A percentile compares a stretch with the other conserved stretches of the same genome.
These are phyloP conservation scores for Dipteronia sinensis DNA, from an alignment of 345 rosid genomes.

Conservation along the genomic window DNA sequence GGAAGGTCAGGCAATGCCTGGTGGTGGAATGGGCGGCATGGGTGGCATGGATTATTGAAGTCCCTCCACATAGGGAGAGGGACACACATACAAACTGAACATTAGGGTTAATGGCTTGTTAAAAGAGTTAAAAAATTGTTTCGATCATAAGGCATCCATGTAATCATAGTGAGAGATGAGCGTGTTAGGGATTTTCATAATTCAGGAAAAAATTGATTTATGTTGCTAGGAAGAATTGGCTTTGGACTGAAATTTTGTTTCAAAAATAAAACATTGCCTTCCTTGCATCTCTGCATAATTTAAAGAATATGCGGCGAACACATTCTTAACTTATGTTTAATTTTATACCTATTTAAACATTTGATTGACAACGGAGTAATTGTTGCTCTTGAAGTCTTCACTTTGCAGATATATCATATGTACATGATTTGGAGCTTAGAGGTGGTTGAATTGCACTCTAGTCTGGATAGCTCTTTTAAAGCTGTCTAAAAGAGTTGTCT, in stretches of 20 bases:
- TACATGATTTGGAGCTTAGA: too few relatives aligned
- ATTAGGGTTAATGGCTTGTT: constrained; percentile 13
- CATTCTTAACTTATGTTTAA: not conserved
- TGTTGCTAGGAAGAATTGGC: not conserved
- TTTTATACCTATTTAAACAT: not conserved
- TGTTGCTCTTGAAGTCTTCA: too few relatives aligned
- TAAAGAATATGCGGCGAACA: not conserved
- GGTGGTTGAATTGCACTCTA: too few relatives aligned
- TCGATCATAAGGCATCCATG: constrained; percentile 22
- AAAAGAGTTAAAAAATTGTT: not conserved
- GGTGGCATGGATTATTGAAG: constrained; percentile 84
- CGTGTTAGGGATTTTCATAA: constrained; percentile 12
- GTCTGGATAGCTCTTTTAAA: too few relatives aligned
- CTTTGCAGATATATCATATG: too few relatives aligned
- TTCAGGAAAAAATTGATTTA: constrained; percentile 1
- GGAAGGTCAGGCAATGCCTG: constrained; percentile 54
- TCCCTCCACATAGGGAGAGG: not conserved
- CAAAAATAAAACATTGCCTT: constrained; percentile 7
- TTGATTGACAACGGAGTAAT: not conserved
- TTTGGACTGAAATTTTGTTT: not conserved
- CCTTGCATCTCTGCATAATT: not conserved
- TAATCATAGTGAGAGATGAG: constrained; percentile 24
- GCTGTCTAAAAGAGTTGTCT: too few relatives aligned
- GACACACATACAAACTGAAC: not conserved
- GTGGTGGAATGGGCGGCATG: constrained; percentile 68